A percentile compares a stretch with the other conserved stretches of the same genome.
Conservation (phyloP, 768 basidiomycete species). For the Crepidotus variabilis region DNA sequence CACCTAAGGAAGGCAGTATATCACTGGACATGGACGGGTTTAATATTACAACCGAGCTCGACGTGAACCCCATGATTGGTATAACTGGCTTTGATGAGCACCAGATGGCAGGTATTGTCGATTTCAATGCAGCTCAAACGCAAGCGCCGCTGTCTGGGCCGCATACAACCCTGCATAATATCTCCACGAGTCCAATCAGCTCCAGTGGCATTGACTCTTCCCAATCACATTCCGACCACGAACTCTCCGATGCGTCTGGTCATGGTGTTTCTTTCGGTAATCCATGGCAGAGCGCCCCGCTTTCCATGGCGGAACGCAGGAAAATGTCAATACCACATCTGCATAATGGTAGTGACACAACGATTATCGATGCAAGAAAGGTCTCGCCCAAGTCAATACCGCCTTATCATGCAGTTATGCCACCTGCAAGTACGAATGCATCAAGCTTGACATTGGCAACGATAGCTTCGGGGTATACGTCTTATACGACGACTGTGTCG, state of each 20-base stretch:
- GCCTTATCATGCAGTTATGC: conserved; percentile 10
- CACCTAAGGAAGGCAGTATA: conserved; percentile 22
- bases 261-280: conserved; percentile 27
- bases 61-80: conserved; percentile 3
- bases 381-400: conserved; percentile 51
- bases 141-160: background rate
- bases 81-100: conserved; percentile 46
- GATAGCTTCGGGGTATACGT: background rate
- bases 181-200: conserved; percentile 31
- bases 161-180: conserved; percentile 22
- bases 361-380: conserved; percentile 26
- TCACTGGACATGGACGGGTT: background rate
- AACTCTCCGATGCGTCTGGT: conserved; percentile 19
- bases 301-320: background rate
- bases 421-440: background rate
- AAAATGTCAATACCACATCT: conserved; percentile 17
- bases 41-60: background rate
- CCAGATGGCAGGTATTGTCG: conserved; percentile 80
- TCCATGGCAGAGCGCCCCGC: conserved; percentile 28
- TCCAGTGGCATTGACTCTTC: conserved; percentile 24
- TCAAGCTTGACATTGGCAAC: background rate
- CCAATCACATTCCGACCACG: conserved; percentile 15
- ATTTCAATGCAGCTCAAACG: conserved; percentile 30
- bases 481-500: no score
- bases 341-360: conserved; percentile 24